Conservation (phyloP, 2,329 filamentous ascomycete species). For the Verticillium nonalfalfae region DNA sequence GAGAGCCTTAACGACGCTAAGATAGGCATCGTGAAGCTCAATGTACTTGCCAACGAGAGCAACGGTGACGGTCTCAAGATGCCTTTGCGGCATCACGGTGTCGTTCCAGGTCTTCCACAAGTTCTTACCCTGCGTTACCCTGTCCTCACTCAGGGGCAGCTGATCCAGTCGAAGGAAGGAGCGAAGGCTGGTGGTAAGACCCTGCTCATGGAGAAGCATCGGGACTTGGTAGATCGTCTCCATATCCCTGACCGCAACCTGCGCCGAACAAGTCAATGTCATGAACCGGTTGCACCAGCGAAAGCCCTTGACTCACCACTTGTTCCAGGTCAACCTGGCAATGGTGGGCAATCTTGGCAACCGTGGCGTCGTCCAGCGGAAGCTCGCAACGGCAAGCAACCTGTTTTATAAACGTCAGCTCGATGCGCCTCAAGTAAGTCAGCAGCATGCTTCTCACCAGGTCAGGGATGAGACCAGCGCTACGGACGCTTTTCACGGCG, state of each 20-base stretch:
- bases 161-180: conserved; percentile 56
- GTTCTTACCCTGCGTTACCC: conserved; percentile 56
- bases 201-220: conserved; percentile 80
- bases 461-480: conserved; percentile 67
- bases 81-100: conserved; percentile 3
- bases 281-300: not conserved
- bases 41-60: conserved; percentile 91
- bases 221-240: conserved; percentile 91
- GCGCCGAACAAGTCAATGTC: not conserved
- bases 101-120: conserved; percentile 55
- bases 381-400: conserved; percentile 89
- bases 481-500: conserved; percentile 77
- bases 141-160: conserved; percentile 41
- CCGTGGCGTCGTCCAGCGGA: conserved; percentile 64
- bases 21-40: conserved; percentile 76
- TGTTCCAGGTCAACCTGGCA: conserved; percentile 84
- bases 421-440: not conserved
- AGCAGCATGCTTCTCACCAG: conserved; percentile 39
- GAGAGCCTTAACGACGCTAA: conserved; percentile 77
- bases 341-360: conserved; percentile 81
- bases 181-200: conserved; percentile 36
- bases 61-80: conserved; percentile 65
- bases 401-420: conserved; percentile 27
- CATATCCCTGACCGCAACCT: conserved; percentile 78
- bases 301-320: conserved; percentile 39